These are phyloP conservation scores for Allantophomopsis lycopodina DNA, from an alignment of 2,329 filamentous ascomycete genomes.

Conservation along the genomic window DNA sequence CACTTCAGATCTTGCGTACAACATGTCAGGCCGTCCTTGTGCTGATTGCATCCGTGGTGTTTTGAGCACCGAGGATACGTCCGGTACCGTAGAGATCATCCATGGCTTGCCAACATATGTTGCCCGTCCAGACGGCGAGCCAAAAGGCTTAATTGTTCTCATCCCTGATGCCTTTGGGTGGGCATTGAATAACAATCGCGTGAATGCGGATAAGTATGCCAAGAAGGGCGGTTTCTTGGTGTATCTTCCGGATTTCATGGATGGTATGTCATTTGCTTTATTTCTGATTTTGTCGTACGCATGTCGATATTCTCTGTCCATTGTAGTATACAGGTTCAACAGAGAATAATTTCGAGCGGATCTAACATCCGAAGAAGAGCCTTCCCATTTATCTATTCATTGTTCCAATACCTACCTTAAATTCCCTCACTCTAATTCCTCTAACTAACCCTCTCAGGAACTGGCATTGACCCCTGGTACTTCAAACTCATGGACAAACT, in stretches of 20 bases:
- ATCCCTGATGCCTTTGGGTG: constrained; percentile 34
- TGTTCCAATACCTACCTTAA: not conserved
- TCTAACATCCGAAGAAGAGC: no score
- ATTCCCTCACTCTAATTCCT: not conserved
- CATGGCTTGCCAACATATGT: constrained; percentile 27
- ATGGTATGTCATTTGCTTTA: constrained; percentile 14
- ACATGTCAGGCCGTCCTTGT: not conserved
- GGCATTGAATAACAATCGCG: constrained; percentile 26
- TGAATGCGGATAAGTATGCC: constrained; percentile 30
- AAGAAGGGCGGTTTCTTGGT: constrained; percentile 24
- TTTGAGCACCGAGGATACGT: constrained; percentile 8
- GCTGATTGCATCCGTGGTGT: not conserved
- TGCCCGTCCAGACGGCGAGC: constrained; percentile 14
- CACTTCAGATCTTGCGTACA: not conserved
- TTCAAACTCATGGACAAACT: not conserved
- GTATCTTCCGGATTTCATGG: constrained; percentile 33
- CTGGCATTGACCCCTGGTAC: no score
- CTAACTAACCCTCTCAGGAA: not conserved
- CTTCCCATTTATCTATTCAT: no score
- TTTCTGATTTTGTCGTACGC: no score
- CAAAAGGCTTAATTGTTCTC: constrained; percentile 27
- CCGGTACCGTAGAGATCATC: constrained; percentile 22
- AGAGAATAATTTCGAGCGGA: no score
- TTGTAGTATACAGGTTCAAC: no score
- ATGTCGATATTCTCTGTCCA: no score